phyloP scores from a whole-genome alignment of 2,329 filamentous ascomycete species.

The Ascochyta lentis region DNA sequence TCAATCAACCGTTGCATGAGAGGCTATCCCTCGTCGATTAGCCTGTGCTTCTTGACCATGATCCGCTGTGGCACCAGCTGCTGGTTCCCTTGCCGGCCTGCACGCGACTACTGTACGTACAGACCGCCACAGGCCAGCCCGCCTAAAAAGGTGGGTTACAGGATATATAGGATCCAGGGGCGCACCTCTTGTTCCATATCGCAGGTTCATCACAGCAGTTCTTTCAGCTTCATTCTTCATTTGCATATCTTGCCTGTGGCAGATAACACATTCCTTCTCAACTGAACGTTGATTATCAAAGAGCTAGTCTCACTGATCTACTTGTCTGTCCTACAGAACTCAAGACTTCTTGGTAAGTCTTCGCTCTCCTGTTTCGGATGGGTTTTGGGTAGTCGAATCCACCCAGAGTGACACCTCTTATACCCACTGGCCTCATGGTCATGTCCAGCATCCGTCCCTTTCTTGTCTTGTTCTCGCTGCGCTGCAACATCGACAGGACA shows the following conservation, averaged over 20 bases:
- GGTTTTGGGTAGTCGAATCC: conserved; percentile 2
- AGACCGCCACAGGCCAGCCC: conserved; percentile 26
- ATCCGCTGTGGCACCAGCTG: conserved; percentile 37
- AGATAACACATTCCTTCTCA: conserved; percentile 44
- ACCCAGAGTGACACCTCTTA: not conserved
- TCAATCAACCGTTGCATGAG: conserved; percentile 33
- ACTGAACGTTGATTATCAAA: conserved; percentile 26
- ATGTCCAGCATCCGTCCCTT: not conserved
- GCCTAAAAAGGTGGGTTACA: conserved; percentile 22
- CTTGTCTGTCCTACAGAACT: conserved; percentile 3
- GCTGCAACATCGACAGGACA: not conserved
- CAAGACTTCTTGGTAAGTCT: conserved; percentile 16
- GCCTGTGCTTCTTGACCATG: conserved; percentile 30
- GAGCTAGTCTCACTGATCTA: conserved; percentile 31
- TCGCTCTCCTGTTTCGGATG: conserved; percentile 8
- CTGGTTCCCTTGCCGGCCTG: conserved; percentile 22
- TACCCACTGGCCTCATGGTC: conserved; percentile 7
- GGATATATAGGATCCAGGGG: conserved; percentile 33
- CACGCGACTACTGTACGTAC: conserved; percentile 23
- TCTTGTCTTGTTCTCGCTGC: not conserved
- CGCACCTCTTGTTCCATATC: conserved; percentile 27
- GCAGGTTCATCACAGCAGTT: conserved; percentile 33
- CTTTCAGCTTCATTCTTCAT: conserved; percentile 30
- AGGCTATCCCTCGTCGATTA: conserved; percentile 33
- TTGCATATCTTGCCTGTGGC: conserved; percentile 46